phyloP scores from a whole-genome alignment of 768 basidiomycete species.

The Amanita subjunquillea region DNA sequence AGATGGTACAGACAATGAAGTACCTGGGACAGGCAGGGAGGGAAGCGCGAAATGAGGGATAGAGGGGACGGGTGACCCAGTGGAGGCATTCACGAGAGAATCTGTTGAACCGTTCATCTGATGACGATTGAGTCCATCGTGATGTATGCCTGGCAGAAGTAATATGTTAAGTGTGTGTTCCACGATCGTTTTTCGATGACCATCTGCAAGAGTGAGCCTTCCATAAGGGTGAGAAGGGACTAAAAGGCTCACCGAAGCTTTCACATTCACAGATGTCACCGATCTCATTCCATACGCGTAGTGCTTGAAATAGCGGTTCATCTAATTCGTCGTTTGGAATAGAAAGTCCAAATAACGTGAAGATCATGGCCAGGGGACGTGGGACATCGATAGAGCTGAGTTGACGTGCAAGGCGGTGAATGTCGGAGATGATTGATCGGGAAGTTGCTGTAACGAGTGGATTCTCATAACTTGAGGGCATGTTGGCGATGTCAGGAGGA shows the following conservation, averaged over 20 bases:
- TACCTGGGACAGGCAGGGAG: conserved; percentile 47
- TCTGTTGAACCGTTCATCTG: conserved; percentile 22
- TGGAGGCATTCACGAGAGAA: conserved; percentile 23
- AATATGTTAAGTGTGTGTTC: conserved; percentile 75
- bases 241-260: conserved; percentile 47
- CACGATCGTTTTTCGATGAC: conserved; percentile 62
- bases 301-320: conserved; percentile 46
- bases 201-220: conserved; percentile 33
- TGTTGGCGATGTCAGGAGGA: conserved; percentile 4
- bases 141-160: conserved; percentile 63
- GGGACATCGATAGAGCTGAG: conserved; percentile 57
- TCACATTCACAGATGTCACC: conserved; percentile 71
- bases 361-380: conserved; percentile 51
- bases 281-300: conserved; percentile 68
- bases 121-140: conserved; percentile 27
- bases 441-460: conserved; percentile 70
- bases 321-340: conserved; percentile 20
- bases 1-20: conserved; percentile 46
- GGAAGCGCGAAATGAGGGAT: conserved; percentile 28
- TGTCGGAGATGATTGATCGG: conserved; percentile 60
- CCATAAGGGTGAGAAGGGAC: not conserved
- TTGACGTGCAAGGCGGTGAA: conserved; percentile 51
- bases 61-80: conserved; percentile 20
- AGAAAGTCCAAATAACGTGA: conserved; percentile 40
- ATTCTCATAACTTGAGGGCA: conserved; percentile 52